Evolutionary conservation across 2,329 filamentous ascomycete genomes (phyloP).

Genomic region (Claviceps spartinae): DNA sequence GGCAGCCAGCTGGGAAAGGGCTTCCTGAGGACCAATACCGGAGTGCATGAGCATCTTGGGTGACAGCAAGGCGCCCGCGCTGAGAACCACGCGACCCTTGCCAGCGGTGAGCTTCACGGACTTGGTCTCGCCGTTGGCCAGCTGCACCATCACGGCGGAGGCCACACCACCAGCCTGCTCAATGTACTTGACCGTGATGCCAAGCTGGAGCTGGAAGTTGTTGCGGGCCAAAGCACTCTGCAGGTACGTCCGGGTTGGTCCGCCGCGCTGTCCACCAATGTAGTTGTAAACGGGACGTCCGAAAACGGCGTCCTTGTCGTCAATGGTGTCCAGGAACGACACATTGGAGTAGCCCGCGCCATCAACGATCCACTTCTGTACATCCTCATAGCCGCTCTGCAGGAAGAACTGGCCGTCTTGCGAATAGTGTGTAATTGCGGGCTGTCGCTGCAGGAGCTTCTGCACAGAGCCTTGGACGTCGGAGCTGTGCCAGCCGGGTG

Average conservation of each 20-base stretch:
- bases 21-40: conserved; percentile 25
- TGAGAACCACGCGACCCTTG: conserved; percentile 22
- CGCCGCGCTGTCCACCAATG: conserved; percentile 33
- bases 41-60: conserved; percentile 31
- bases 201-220: conserved; percentile 31
- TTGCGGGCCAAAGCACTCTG: conserved; percentile 26
- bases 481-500: conserved; percentile 34
- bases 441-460: conserved; percentile 29
- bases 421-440: conserved; percentile 30
- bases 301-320: conserved; percentile 34
- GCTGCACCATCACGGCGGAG: conserved; percentile 25
- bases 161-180: conserved; percentile 25
- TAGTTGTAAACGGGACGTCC: conserved; percentile 35
- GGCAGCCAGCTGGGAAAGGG: conserved; percentile 17
- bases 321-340: conserved; percentile 29
- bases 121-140: conserved; percentile 17
- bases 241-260: conserved; percentile 35
- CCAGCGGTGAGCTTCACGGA: conserved; percentile 15
- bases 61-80: conserved; percentile 25
- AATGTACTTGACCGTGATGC: conserved; percentile 30
- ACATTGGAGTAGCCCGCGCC: conserved; percentile 33
- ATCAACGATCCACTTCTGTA: conserved; percentile 35
- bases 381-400: conserved; percentile 28
- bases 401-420: conserved; percentile 30
- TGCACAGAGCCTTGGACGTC: conserved; percentile 33